phyloP scores from a whole-genome alignment of 371 early-diverging fungal genomes.

The Mucor lusitanicus region DNA sequence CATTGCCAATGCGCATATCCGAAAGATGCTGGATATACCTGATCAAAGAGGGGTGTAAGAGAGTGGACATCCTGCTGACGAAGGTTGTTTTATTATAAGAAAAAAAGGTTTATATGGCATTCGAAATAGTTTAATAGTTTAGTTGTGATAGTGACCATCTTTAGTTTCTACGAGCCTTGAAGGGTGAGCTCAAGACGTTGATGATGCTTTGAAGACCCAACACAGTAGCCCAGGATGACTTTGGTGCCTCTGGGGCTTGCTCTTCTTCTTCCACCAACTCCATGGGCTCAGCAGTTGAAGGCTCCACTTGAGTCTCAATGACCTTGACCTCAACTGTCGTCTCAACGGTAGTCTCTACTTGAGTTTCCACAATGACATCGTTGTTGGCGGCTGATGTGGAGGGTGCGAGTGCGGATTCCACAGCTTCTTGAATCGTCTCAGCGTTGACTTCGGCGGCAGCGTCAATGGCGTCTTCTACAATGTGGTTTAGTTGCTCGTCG shows the following conservation, averaged over 20 bases:
- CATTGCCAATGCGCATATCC: background rate
- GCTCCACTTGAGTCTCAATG: background rate
- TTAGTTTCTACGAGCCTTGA: conserved; percentile 10
- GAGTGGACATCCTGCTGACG: background rate
- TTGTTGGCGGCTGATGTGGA: background rate
- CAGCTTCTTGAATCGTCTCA: background rate
- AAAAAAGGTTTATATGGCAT: background rate
- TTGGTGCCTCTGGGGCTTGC: background rate
- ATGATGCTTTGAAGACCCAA: conserved; percentile 13
- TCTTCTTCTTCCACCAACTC: background rate
- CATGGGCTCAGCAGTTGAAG: background rate
- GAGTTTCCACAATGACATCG: background rate
- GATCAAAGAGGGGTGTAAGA: background rate
- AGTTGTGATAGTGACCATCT: background rate
- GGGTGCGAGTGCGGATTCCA: background rate
- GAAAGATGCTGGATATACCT: background rate
- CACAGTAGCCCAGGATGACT: conserved; percentile 9
- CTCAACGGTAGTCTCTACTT: background rate
- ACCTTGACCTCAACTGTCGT: background rate
- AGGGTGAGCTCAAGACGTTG: conserved; percentile 14
- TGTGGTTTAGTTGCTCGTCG: background rate
- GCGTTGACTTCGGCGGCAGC: background rate
- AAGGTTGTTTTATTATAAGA: background rate
- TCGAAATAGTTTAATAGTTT: background rate
- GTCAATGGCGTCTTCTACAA: background rate